Evolutionary conservation across 2,329 filamentous ascomycete species (phyloP), one percentile per base, ranked within the genome.

Genomic region (Nigrograna mackinnonii): DNA sequence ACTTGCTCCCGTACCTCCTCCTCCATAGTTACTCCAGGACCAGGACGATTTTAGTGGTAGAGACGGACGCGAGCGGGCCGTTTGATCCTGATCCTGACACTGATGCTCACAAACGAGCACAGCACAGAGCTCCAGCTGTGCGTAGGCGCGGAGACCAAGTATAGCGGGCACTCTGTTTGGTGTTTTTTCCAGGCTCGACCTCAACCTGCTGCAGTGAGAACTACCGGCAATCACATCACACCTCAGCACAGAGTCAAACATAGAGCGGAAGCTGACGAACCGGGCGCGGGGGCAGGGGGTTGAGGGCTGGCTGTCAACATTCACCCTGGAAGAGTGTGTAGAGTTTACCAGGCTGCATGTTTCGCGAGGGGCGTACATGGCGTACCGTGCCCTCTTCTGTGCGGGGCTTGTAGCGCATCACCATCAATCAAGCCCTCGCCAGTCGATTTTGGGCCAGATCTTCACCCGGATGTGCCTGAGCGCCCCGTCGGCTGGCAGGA

Each of bases 391-490:
- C n/a, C n/a, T n/a, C n/a, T n/a, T n/a, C n/a, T n/a, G 41, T 45
- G 51, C 48, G 55, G 44, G 46, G 49, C 43, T n/a, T 44, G 45
- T 30, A 44, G 44, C 41, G 35, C 49, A 55, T 51, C 44, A 34
- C n/a, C n/a, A n/a, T n/a, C n/a, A n/a, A n/a, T n/a, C n/a, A 19
- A 45, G 30, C 20, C 39, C 42, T n/a, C 39, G 43, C 57, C 49
- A 60, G 49, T 52, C 49, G 52, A 14, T 22, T 37, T 44, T 20
- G 45, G 43, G 47, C 24, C 22, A 41, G 52, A 55, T 56, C 50
- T 43, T 46, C 55, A 37, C 43, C n/a, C 39, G 46, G 35, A 39
- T 52, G 54, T 57, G 47, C 55, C 55, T 57, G 54, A 16, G 26
- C 17, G 43, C 44, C 46, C 50, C 17, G 22, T 28, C 18, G 18